Conservation (phyloP, 306 rosid species). For the Medicago arabica region DNA sequence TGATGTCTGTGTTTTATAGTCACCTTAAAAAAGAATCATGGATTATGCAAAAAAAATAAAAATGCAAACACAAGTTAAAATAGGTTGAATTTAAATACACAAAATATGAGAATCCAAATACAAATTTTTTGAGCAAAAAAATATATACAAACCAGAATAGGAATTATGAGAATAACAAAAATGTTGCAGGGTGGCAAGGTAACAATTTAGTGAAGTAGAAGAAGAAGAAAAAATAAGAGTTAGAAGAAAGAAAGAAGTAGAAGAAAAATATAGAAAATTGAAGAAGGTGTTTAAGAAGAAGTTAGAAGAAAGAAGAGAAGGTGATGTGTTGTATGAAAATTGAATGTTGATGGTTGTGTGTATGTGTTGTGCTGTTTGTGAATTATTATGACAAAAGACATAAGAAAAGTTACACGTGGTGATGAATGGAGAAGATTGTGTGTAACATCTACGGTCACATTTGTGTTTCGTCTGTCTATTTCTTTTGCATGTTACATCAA, state of each 20-base stretch:
- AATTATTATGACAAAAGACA: background rate
- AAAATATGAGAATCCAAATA: background rate
- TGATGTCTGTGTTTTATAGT: too few relatives aligned
- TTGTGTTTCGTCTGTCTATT: background rate
- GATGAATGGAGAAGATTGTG: background rate
- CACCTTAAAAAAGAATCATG: background rate
- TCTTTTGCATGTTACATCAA: background rate
- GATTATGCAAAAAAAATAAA: background rate
- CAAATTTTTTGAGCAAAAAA: too few relatives aligned
- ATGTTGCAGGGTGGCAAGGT: background rate
- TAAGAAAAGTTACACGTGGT: slow-evolving; percentile 18
- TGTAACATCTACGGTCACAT: background rate
- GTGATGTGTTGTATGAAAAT: background rate
- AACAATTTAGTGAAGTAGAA: background rate
- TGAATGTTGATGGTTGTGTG: background rate
- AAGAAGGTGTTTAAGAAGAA: background rate
- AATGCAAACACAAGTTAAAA: background rate
- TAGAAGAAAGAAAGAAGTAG: background rate
- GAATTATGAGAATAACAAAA: too few relatives aligned
- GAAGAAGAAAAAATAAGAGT: too few relatives aligned
- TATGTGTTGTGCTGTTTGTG: background rate
- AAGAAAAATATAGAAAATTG: background rate
- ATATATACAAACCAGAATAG: too few relatives aligned
- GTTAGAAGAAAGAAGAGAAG: background rate
- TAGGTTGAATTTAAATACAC: background rate